Base-by-base conservation (phyloP, 345 rosid genomes). In the Melaleuca quinquenervia region DNA sequence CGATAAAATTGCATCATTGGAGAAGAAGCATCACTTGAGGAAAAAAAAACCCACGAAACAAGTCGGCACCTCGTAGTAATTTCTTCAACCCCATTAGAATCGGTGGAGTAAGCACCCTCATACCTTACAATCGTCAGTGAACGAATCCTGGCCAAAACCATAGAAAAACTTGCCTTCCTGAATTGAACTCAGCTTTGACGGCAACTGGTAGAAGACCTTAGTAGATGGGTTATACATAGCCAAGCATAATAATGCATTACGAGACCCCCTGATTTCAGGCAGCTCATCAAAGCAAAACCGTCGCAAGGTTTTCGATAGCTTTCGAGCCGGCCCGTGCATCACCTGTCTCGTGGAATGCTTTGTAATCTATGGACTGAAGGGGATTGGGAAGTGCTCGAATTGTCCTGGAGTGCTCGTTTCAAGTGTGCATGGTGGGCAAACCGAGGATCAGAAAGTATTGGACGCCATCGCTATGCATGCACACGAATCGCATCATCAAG, bases 1-100 rank as follows among this genome's bases (percentile, higher is more conserved):
- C 11, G 70, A 58, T 26, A 32, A n/a, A 32, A n/a, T n/a, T 15
- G 32, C 16, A 1, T 58, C 14, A 6, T 5, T 7, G 0, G 64
- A 56, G 0, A 6, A 56, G 32, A 58, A 6, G 70, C 36, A 0
- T 8, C 0, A 0, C 44, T 0, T 64, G 41, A 41, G 41, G 4
- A 41, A 64, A 0, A 24, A 5, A 36, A 70, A 15, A 29, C 1
- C 44, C 11, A 8, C 48, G 3, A 70, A 36, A 70, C 24, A 18
- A 70, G 44, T 36, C 8, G 16, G 5, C 44, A 8, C 11, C 21
- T 6, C 14, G 6, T 13, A 3, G 44, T 7, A 3, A 22, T 64
- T 64, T 64, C 22, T 29, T 64, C 44, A 64, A 29, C 44, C 0
- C 76, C 44, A 62, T 18, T 1, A 29, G 44, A 21, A 29, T 62